These are phyloP conservation scores for Remersonia thermophila DNA, from an alignment of 2,329 filamentous ascomycete genomes.

Conservation along the genomic window DNA sequence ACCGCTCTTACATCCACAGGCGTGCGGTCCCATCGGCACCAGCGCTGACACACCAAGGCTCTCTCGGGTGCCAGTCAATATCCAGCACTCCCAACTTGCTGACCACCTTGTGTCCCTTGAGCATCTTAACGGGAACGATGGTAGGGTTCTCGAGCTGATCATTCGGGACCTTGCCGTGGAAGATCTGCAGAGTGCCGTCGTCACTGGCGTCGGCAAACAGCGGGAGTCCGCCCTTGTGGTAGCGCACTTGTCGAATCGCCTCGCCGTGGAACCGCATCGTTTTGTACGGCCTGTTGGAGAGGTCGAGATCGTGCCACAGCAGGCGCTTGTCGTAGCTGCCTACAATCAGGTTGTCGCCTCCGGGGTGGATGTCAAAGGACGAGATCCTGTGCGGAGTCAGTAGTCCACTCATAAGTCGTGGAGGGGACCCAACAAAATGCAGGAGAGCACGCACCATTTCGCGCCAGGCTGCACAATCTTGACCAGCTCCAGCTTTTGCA, in stretches of 20 bases:
- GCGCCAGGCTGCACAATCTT: conserved; percentile 91
- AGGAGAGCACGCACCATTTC: conserved; percentile 55
- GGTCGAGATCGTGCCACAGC: conserved; percentile 92
- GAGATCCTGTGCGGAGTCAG: conserved; percentile 56
- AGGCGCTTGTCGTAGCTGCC: conserved; percentile 89
- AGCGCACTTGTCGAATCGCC: conserved; percentile 80
- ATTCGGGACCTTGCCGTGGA: conserved; percentile 89
- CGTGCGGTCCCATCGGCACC: conserved; percentile 88
- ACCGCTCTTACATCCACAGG: conserved; percentile 38
- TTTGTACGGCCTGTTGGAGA: conserved; percentile 85
- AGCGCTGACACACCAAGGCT: conserved; percentile 89
- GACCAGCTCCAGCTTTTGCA: conserved; percentile 80
- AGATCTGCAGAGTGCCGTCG: conserved; percentile 87
- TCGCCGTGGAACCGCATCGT: conserved; percentile 89
- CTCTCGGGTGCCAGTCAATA: conserved; percentile 86
- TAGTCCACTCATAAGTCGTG: not conserved
- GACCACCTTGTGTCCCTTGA: conserved; percentile 79
- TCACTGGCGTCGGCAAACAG: conserved; percentile 93
- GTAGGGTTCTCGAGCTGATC: conserved; percentile 94
- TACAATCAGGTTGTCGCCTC: conserved; percentile 86
- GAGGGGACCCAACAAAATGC: too few relatives aligned
- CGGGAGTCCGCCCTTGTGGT: conserved; percentile 65
- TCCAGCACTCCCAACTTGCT: conserved; percentile 83
- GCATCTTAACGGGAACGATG: conserved; percentile 89
- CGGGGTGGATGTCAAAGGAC: conserved; percentile 82